Base-by-base conservation (phyloP, 2,329 filamentous ascomycete genomes). In the Hypoxylon sp. region DNA sequence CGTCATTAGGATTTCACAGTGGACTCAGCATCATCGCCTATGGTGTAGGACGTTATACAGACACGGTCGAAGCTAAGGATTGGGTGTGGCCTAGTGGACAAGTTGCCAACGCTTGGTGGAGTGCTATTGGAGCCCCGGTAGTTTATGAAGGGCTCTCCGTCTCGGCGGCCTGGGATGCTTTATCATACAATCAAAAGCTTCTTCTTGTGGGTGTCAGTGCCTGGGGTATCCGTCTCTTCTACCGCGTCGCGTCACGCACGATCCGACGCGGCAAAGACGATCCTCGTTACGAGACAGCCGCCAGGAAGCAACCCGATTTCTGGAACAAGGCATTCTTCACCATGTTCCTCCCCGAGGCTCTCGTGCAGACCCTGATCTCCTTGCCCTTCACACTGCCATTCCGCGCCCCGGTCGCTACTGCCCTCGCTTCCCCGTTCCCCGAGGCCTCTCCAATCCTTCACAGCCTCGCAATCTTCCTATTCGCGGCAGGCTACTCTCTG, bases 31-130 rank as follows among this genome's bases (percentile, higher is more conserved):
- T 85, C 31, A 80, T 85, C 33, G 83, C 86, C 0, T 90, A 87
- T 72, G 81, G 81, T 8, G 79, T 83, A 31, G 84, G 84, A 0
- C 81, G 86, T 24, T 81, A 84, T 54, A 87, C 85, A 6, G 77
- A 88, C 72, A 81, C 83, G n/a, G 82, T 86, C 9, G 87, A 90
- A 62, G 80, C 83, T n/a, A 90, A 90, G 72, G 87, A 90, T 74
- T 87, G 84, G 81, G 77, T 87, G 5, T 89, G 87, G 87, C 85
- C 87, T 0, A 78, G 81, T 3, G 85, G 81, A 2, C 85, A 85
- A 72, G 83, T 89, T 9, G 76, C 81, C 63, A 89, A 88, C 73
- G 87, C 86, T 5, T 90, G 87, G 88, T 89, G 86, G 85, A 85
- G 82, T 60, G 86, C 87, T 22, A 77, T 90, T 46, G 86, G 87